These are phyloP conservation scores for Luzula sylvatica DNA, from an alignment of 176 grass and related monocot genomes.

Conservation along the genomic window DNA sequence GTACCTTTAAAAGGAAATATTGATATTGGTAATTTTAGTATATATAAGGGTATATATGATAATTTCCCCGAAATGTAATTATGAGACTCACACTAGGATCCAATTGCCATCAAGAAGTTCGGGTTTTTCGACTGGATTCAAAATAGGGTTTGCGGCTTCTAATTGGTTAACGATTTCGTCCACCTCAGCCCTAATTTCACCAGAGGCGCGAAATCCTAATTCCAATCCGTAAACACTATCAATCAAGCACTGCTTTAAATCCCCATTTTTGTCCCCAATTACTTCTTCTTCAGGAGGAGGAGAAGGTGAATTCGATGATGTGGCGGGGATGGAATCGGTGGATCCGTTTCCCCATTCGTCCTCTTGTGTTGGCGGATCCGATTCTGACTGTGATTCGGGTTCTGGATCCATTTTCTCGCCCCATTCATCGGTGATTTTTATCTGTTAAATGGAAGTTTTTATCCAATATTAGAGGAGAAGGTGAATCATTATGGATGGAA, in stretches of 20 bases:
- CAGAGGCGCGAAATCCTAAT: constrained; percentile 58
- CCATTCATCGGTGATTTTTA: constrained; percentile 53
- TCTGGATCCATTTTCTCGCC: constrained; percentile 43
- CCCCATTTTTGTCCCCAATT: constrained; percentile 27
- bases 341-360: constrained; percentile 52
- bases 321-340: neutral
- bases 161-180: constrained; percentile 81
- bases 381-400: constrained; percentile 31
- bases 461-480: neutral
- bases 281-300: constrained; percentile 7
- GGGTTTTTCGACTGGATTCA: constrained; percentile 38
- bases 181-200: constrained; percentile 74
- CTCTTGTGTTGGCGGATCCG: constrained; percentile 48
- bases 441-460: neutral
- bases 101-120: constrained; percentile 84
- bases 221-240: constrained; percentile 68
- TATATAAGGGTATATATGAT: neutral
- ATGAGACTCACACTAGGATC: constrained; percentile 84
- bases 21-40: neutral
- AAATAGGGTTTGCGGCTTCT: constrained; percentile 59
- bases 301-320: constrained; percentile 1
- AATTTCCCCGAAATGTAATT: neutral
- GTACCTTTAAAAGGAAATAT: constrained; percentile 32
- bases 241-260: constrained; percentile 76
- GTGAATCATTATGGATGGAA: neutral